These are phyloP conservation scores for Emergomyces orientalis DNA, from an alignment of 2,329 filamentous ascomycete species.

Conservation along the genomic window DNA sequence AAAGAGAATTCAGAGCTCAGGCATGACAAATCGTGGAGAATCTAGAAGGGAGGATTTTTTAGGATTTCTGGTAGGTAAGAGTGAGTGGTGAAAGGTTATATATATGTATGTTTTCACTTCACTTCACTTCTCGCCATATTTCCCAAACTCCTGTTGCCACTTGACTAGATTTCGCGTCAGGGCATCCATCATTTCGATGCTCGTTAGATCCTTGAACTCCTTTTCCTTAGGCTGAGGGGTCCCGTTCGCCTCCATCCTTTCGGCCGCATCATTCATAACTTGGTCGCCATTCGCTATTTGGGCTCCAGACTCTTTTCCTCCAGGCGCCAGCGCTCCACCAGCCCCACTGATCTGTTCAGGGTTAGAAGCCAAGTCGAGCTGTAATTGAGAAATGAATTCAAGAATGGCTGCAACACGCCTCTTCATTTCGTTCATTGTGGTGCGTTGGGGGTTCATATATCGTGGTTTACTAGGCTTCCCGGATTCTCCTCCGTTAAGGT, in stretches of 20 bases:
- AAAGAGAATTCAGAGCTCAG: neutral
- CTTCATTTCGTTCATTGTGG: slow-evolving; percentile 82
- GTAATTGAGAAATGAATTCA: slow-evolving; percentile 81
- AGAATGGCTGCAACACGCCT: slow-evolving; percentile 73
- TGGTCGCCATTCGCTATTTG: slow-evolving; percentile 17
- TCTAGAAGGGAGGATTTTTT: neutral
- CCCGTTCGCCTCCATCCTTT: slow-evolving; percentile 22
- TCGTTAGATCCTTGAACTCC: slow-evolving; percentile 66
- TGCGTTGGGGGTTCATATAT: slow-evolving; percentile 47
- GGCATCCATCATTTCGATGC: slow-evolving; percentile 84
- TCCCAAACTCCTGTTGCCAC: slow-evolving; percentile 68
- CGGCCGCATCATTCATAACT: slow-evolving; percentile 13
- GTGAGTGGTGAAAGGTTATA: neutral
- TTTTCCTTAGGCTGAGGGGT: slow-evolving; percentile 26
- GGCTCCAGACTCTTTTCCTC: slow-evolving; percentile 26
- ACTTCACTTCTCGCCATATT: slow-evolving; percentile 41
- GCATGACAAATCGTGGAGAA: neutral
- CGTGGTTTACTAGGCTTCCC: slow-evolving; percentile 53
- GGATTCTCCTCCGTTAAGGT: slow-evolving; percentile 49
- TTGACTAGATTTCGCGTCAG: slow-evolving; percentile 70
- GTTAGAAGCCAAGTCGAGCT: slow-evolving; percentile 69
- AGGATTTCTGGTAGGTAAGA: neutral
- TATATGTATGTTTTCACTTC: neutral
- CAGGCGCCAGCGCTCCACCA: slow-evolving; percentile 21
- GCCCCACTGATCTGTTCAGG: slow-evolving; percentile 35